These are phyloP conservation scores for Boletus hoseneyae DNA, from an alignment of 1,284 basidiomycete species.

Conservation along the genomic window DNA sequence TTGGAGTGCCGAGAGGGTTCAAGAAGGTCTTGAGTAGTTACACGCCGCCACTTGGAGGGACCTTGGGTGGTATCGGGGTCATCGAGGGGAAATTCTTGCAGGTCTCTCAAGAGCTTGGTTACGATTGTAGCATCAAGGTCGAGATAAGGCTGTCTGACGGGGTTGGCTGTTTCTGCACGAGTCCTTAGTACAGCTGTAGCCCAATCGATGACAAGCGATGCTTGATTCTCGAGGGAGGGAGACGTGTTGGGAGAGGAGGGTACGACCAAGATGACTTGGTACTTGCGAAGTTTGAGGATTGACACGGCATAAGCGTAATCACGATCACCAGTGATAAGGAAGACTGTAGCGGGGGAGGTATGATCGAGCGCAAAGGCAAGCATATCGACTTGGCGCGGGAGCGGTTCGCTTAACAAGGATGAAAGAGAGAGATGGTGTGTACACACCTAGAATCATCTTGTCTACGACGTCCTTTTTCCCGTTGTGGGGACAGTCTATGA, in stretches of 20 bases:
- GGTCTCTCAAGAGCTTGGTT: slow-evolving; percentile 20
- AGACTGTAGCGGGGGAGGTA: slow-evolving; percentile 41
- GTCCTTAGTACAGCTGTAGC: slow-evolving; percentile 38
- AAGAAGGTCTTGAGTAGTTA: slow-evolving; percentile 25
- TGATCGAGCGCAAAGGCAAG: slow-evolving; percentile 47
- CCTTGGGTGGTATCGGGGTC: slow-evolving; percentile 11
- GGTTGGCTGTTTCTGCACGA: slow-evolving; percentile 17
- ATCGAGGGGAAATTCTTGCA: slow-evolving; percentile 17
- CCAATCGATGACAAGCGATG: slow-evolving; percentile 56
- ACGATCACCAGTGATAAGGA: slow-evolving; percentile 46
- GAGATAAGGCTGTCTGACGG: slow-evolving; percentile 25
- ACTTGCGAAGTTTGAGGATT: slow-evolving; percentile 39
- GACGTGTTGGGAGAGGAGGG: slow-evolving; percentile 38
- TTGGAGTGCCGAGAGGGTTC: slow-evolving; percentile 17
- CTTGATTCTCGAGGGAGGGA: slow-evolving; percentile 51
- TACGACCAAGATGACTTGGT: slow-evolving; percentile 41
- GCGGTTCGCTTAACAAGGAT: slow-evolving; percentile 11
- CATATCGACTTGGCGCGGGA: slow-evolving; percentile 40
- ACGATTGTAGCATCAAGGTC: slow-evolving; percentile 28
- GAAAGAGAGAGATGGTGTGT: not conserved
- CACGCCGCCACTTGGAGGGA: slow-evolving; percentile 16
- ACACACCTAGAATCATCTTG: slow-evolving; percentile 39
- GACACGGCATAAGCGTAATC: slow-evolving; percentile 47
- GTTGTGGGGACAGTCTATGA: slow-evolving; percentile 57
- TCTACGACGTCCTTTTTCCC: slow-evolving; percentile 47